Evolutionary conservation across 139 green algal species (phyloP).

Genomic region (Tetraselmis striata): DNA sequence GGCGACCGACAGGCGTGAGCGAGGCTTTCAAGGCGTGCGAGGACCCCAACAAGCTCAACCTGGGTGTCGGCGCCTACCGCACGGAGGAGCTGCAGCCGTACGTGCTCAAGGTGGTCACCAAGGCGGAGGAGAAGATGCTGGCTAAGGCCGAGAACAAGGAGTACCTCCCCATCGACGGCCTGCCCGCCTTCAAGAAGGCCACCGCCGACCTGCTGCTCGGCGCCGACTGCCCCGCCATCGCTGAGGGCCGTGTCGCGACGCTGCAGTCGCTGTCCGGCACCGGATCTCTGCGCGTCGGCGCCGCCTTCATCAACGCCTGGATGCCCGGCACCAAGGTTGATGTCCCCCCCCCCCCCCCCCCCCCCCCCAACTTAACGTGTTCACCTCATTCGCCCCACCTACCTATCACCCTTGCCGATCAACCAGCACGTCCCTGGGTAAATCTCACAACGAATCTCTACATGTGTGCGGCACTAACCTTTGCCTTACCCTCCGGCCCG

Average conservation of each 20-base stretch:
- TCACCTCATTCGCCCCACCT: too few species aligned
- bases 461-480: constrained; percentile 43
- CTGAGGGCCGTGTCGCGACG: constrained; percentile 63
- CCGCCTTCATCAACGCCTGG: constrained; percentile 82
- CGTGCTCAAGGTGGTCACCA: constrained; percentile 87
- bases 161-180: constrained; percentile 90
- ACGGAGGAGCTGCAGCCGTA: constrained; percentile 93
- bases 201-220: constrained; percentile 87
- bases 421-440: neutral
- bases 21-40: constrained; percentile 64
- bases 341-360: neutral
- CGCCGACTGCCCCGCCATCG: constrained; percentile 51
- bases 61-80: constrained; percentile 90
- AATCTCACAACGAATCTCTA: constrained; percentile 14
- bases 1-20: neutral
- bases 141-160: constrained; percentile 83
- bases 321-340: constrained; percentile 45
- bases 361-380: too few species aligned
- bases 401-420: too few species aligned
- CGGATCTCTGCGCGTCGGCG: constrained; percentile 83
- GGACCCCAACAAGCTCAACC: constrained; percentile 72
- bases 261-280: constrained; percentile 92
- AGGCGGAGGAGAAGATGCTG: constrained; percentile 90
- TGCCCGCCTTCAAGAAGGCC: constrained; percentile 76
- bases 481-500: too few species aligned